Conservation (phyloP, 768 basidiomycete species). For the Cystofilobasidium macerans region DNA sequence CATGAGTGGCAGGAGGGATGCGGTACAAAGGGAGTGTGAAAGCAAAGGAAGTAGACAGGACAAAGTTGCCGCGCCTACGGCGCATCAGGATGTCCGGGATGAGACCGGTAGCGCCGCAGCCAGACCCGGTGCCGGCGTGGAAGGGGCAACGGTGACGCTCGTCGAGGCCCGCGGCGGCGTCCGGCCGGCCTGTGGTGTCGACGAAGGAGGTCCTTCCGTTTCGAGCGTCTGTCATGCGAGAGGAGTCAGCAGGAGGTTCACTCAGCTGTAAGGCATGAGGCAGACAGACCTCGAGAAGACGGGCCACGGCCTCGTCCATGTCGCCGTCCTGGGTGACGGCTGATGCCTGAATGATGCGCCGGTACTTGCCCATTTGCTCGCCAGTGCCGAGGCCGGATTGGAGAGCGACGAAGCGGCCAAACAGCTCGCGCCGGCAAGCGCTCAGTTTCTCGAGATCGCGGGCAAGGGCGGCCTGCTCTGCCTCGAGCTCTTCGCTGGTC, state of each 20-base stretch:
- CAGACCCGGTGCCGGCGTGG: no score
- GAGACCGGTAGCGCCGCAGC: no score
- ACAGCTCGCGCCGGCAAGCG: conserved; percentile 57
- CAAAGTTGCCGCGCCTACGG: no score
- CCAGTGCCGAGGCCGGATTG: conserved; percentile 85
- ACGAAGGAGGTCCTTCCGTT: background rate
- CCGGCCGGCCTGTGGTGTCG: background rate
- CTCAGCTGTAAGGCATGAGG: background rate
- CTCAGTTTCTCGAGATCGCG: conserved; percentile 57
- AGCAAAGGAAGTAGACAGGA: no score
- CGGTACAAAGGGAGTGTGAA: no score
- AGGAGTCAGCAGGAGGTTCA: no score
- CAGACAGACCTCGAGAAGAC: conserved; percentile 54
- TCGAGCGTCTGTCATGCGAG: background rate
- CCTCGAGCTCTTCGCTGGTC: conserved; percentile 34
- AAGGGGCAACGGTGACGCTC: no score
- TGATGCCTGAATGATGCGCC: conserved; percentile 75
- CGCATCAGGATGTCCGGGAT: no score
- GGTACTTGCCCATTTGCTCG: conserved; percentile 77
- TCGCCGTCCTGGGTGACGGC: conserved; percentile 70
- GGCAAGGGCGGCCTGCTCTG: conserved; percentile 45
- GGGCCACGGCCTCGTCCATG: conserved; percentile 72
- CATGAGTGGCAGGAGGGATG: no score
- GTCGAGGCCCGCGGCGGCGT: no score
- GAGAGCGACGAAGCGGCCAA: conserved; percentile 64